These are phyloP conservation scores for Acanthamoeba rhysodes DNA, from an alignment of 208 protist genomes.

Conservation along the genomic window DNA sequence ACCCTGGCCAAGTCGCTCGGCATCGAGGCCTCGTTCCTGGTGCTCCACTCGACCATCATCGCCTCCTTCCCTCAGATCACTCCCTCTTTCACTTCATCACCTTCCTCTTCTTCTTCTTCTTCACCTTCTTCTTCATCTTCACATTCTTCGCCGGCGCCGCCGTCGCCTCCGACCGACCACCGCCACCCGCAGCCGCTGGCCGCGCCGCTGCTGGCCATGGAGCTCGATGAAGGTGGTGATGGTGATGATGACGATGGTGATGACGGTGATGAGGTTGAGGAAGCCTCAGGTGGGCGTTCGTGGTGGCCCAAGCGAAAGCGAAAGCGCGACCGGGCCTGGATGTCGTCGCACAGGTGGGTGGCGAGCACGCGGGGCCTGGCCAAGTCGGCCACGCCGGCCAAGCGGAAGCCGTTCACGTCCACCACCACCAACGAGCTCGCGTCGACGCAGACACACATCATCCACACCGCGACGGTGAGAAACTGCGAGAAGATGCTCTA, in stretches of 20 bases:
- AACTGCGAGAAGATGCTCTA: neutral
- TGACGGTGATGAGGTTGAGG: no score
- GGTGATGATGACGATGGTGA: neutral
- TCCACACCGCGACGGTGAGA: neutral
- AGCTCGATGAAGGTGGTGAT: neutral
- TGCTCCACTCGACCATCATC: neutral
- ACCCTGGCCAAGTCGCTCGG: neutral
- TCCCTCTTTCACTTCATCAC: no score
- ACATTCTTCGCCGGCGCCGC: no score
- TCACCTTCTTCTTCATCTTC: no score
- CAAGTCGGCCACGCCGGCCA: neutral
- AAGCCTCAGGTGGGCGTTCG: no score
- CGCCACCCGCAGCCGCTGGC: neutral
- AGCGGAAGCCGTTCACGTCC: neutral
- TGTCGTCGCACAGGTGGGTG: neutral
- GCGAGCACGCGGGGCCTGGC: neutral
- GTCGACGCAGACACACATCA: neutral
- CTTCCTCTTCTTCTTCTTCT: no score
- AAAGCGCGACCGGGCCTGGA: neutral
- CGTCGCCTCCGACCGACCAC: neutral
- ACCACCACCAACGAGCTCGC: neutral
- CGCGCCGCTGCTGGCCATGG: neutral
- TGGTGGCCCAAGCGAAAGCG: neutral
- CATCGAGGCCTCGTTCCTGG: neutral
- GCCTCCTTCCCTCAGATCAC: neutral